These are phyloP conservation scores for Ceratocystis variospora DNA, from an alignment of 2,329 filamentous ascomycete genomes.

Conservation along the genomic window DNA sequence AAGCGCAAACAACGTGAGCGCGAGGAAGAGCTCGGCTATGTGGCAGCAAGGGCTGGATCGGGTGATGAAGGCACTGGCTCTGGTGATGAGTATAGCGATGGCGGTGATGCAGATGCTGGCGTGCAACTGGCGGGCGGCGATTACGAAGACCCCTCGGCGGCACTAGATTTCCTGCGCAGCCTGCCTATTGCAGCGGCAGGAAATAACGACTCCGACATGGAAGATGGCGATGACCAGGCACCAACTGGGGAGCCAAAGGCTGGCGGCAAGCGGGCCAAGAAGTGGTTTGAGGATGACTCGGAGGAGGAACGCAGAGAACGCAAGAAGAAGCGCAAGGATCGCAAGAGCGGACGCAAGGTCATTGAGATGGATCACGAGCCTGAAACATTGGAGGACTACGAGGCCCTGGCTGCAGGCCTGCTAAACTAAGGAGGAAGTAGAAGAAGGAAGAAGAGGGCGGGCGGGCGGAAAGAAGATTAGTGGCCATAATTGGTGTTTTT, in stretches of 20 bases:
- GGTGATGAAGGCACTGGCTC: slow-evolving; percentile 19
- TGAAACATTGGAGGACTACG: slow-evolving; percentile 66
- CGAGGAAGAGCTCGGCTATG: slow-evolving; percentile 27
- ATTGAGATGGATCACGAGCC: slow-evolving; percentile 54
- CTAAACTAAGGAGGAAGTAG: slow-evolving; percentile 33
- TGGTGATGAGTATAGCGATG: slow-evolving; percentile 9
- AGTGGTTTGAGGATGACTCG: slow-evolving; percentile 57
- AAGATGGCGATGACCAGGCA: slow-evolving; percentile 28
- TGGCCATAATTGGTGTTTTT: slow-evolving; percentile 21
- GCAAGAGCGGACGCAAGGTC: slow-evolving; percentile 38
- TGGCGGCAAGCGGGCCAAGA: slow-evolving; percentile 54
- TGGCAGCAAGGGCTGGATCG: slow-evolving; percentile 22
- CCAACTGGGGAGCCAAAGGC: slow-evolving; percentile 24
- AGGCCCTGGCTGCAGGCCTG: slow-evolving; percentile 60
- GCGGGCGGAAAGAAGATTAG: neutral
- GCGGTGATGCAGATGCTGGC: slow-evolving; percentile 14
- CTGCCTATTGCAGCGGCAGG: slow-evolving; percentile 36
- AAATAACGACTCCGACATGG: slow-evolving; percentile 25
- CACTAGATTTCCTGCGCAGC: slow-evolving; percentile 44
- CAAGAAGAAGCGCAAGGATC: slow-evolving; percentile 31
- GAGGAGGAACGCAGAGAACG: slow-evolving; percentile 23
- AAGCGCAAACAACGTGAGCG: slow-evolving; percentile 55
- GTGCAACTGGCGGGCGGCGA: slow-evolving; percentile 27
- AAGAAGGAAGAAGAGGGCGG: neutral
- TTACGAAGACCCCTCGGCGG: slow-evolving; percentile 36